A percentile compares a stretch with the other conserved stretches of the same genome.
phyloP scores from a whole-genome alignment of 345 rosid genomes.

The Salix brachista region DNA sequence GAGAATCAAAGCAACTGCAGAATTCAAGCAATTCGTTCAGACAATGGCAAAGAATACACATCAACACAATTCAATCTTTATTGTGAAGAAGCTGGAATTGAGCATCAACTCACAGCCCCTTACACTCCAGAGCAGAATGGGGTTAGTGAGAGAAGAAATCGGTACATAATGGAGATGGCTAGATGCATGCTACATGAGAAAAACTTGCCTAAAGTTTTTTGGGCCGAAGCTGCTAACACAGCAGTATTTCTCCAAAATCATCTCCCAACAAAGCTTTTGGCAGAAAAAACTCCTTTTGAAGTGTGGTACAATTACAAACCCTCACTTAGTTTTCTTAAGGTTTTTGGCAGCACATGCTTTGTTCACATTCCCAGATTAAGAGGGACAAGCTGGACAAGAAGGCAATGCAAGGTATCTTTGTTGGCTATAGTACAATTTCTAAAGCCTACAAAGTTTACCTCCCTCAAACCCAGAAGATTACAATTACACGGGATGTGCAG shows the following conservation, averaged over 20 bases:
- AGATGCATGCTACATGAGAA: not conserved
- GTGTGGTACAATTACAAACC: not conserved
- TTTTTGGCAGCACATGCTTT: not conserved
- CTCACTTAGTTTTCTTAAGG: not conserved
- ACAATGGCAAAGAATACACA: conserved; percentile 8
- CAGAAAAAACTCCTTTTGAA: not conserved
- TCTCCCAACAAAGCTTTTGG: too few relatives aligned
- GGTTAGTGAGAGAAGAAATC: not conserved
- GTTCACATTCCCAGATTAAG: not conserved
- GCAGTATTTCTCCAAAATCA: too few relatives aligned
- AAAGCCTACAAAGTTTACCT: too few relatives aligned
- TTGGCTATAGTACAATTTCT: too few relatives aligned
- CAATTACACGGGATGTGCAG: not conserved
- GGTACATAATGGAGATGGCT: conserved; percentile 1
- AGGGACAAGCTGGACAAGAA: not conserved
- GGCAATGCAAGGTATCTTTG: too few relatives aligned
- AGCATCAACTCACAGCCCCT: conserved; percentile 6
- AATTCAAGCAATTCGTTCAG: not conserved
- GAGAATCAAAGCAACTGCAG: conserved; percentile 4
- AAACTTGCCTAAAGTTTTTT: not conserved
- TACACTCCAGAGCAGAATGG: conserved; percentile 8
- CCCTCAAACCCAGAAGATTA: too few relatives aligned
- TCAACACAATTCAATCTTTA: not conserved
- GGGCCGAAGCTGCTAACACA: not conserved
- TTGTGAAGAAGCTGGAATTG: not conserved